Conservation (phyloP, 345 rosid genomes). For the Odontarrhena argentea region DNA sequence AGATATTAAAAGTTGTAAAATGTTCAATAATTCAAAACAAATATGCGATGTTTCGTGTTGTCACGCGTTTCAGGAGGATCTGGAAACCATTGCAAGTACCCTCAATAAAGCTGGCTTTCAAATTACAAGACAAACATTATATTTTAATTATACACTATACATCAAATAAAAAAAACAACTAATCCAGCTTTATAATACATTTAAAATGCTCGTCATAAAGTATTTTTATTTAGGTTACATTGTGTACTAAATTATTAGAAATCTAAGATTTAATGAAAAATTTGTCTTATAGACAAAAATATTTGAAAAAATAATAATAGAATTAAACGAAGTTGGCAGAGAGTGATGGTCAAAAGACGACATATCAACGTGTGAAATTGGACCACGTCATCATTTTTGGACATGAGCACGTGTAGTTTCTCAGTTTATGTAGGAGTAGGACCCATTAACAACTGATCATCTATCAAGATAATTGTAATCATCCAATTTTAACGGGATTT, state of each 20-base stretch:
- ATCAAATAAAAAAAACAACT: slow-evolving; percentile 2
- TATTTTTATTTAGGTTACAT: no score
- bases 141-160: neutral
- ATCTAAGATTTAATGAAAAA: no score
- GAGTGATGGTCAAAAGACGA: slow-evolving; percentile 35
- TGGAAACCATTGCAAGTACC: slow-evolving; percentile 29
- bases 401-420: slow-evolving; percentile 63
- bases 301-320: neutral
- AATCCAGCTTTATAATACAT: neutral
- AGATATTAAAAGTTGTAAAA: neutral
- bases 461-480: slow-evolving; percentile 21
- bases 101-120: slow-evolving; percentile 22
- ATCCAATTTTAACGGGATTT: neutral
- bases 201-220: no score
- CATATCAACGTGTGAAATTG: slow-evolving; percentile 40
- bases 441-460: slow-evolving; percentile 27
- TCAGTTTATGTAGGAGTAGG: slow-evolving; percentile 44
- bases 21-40: slow-evolving; percentile 27
- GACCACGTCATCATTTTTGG: slow-evolving; percentile 47
- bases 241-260: no score
- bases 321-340: slow-evolving; percentile 28
- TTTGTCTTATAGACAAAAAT: neutral
- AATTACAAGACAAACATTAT: slow-evolving; percentile 10
- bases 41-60: slow-evolving; percentile 35
- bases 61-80: slow-evolving; percentile 37